Conservation (phyloP, 495 filamentous ascomycete species). For the Daldinia vernicosa region DNA sequence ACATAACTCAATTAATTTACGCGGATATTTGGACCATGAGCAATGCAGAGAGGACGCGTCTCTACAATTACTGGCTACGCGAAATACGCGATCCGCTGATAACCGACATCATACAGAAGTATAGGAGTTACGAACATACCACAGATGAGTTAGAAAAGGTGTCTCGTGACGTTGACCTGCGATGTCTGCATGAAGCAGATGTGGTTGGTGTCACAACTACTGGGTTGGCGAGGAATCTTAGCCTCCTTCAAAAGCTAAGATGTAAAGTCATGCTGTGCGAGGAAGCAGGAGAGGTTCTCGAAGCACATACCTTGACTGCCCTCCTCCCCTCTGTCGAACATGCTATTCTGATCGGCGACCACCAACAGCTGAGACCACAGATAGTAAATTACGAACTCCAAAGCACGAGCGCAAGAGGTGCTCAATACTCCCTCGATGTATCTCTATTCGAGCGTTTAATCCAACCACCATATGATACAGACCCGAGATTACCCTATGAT, state of each 20-base stretch:
- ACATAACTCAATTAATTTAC: constrained; percentile 6
- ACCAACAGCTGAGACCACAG: constrained; percentile 75
- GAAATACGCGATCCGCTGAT: constrained; percentile 51
- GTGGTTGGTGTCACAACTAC: constrained; percentile 82
- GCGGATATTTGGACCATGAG: constrained; percentile 44
- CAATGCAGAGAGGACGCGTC: constrained; percentile 41
- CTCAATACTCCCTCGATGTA: constrained; percentile 68
- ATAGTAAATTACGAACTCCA: constrained; percentile 71
- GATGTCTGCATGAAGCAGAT: constrained; percentile 62
- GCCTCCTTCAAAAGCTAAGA: constrained; percentile 65
- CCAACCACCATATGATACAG: constrained; percentile 47
- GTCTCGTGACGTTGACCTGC: constrained; percentile 59
- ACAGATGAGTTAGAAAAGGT: constrained; percentile 51
- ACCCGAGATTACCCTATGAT: constrained; percentile 60
- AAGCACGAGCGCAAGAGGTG: constrained; percentile 64
- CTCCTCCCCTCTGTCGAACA: constrained; percentile 77
- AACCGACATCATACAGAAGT: constrained; percentile 44
- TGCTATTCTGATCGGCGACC: constrained; percentile 79
- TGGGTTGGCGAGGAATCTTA: constrained; percentile 72
- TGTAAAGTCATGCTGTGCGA: constrained; percentile 78
- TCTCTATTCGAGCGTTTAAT: constrained; percentile 77
- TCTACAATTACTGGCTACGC: constrained; percentile 58
- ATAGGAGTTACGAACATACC: constrained; percentile 45
- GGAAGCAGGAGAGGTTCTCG: constrained; percentile 81
- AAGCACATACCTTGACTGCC: constrained; percentile 73